Evolutionary conservation across 148 eudicot genomes (phyloP), one percentile per base, ranked within the genome.

Genomic region (Rhododendron simsii): DNA sequence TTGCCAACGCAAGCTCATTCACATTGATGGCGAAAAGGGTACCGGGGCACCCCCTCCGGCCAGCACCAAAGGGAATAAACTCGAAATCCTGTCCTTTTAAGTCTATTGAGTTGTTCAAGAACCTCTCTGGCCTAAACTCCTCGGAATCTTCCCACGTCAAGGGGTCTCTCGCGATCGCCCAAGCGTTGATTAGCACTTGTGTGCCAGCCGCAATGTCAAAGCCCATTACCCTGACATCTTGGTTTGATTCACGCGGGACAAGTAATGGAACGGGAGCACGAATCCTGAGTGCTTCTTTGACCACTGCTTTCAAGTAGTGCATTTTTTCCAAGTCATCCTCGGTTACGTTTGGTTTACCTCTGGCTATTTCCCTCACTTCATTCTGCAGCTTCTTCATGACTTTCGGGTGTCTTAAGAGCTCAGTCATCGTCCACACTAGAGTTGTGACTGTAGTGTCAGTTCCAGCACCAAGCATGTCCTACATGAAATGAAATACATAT

Each of bases 381-480:
- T 88, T 71, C 50, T 92, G 91, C 2, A 94, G 65, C 37, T 84
- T 69, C 37, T 83, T 71, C 87, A 91, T 69, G 28, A 82, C 76
- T 51, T 26, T 48, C 0, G 96, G 93, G 55, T 92, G 85, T 75
- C 87, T 86, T 83, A 92, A 2, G 8, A 91, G 86, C 75, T 92
- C 93, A 37, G 92, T 53, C 83, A 92, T 88, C 3, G 89, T 82
- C 96, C 96, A 94, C 65, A 90, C 93, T 59, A 94, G 13, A 21
- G 71, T 84, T 45, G 88, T 81, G 5, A 15, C 84, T 20, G 88
- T 88, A 67, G 93, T 92, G 23, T 92, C 90, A 6, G 91, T 89
- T 65, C 93, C 96, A 41, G 87, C 93, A 5, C 84, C 75, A 84
- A 91, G 89, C 76, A 90, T 71, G 65, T 94, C 94, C 96, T 94